phyloP scores from a whole-genome alignment of 75 land plant species.

The Cryptomeria japonica region DNA sequence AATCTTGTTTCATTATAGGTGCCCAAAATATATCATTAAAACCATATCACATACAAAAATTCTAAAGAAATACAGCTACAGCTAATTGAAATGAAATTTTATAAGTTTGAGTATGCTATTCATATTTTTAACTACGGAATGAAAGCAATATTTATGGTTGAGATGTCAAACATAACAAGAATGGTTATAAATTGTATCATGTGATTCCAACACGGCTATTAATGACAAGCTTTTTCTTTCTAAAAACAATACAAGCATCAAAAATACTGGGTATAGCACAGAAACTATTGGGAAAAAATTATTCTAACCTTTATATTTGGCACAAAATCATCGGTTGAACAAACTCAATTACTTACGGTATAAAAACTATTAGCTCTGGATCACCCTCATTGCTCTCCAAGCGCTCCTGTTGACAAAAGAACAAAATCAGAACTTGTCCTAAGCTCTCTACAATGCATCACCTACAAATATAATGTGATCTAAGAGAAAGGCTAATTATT shows the following conservation, averaged over 20 bases:
- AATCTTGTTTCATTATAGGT: background rate
- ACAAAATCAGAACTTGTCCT: background rate
- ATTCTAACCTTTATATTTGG: background rate
- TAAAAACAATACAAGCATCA: background rate
- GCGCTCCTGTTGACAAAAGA: conserved; percentile 43
- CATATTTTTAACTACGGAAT: background rate
- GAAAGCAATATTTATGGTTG: background rate
- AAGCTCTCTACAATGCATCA: background rate
- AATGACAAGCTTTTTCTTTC: background rate
- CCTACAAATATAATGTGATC: background rate
- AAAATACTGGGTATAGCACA: background rate
- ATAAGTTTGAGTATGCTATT: background rate
- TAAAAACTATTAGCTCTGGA: conserved; percentile 89
- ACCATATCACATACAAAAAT: background rate
- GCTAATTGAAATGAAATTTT: background rate
- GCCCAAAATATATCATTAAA: background rate
- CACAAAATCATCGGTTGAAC: background rate
- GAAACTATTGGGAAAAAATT: background rate
- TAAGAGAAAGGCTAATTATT: background rate
- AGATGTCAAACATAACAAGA: background rate
- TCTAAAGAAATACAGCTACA: background rate
- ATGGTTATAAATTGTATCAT: background rate
- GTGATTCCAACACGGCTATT: background rate
- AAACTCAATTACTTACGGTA: conserved; percentile 72
- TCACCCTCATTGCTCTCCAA: conserved; percentile 98